Evolutionary conservation across 2,329 filamentous ascomycete species (phyloP), one percentile per base, ranked within the genome.

Genomic region (Talaromyces atroroseus): DNA sequence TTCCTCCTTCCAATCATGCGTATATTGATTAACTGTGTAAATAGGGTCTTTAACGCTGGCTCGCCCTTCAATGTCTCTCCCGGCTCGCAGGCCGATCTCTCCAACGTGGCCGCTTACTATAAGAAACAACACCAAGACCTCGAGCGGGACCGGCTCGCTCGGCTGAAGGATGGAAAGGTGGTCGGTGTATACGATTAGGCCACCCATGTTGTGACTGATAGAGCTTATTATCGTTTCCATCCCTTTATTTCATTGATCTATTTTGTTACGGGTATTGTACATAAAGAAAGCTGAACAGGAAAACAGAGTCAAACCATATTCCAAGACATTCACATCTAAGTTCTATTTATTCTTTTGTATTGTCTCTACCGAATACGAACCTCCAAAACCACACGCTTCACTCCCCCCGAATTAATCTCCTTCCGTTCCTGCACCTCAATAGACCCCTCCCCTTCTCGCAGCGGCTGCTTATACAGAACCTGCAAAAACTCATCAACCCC

Each of bases 31-130:
- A n/a, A n/a, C n/a, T n/a, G n/a, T n/a, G n/a, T n/a, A 10, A 58
- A 49, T 66, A 88, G 85, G 63, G 74, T 81, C 61, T 81, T 88
- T 73, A 87, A 87, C 67, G 71, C 74, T 21, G 80, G 82, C 52
- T 82, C 82, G 1, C 84, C 84, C 16, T 84, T 77, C 71, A 88
- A 88, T 66, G 80, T 87, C 55, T 73, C 79, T 32, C 82, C 85
- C 45, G 85, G 85, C 52, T 80, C 81, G 47, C 71, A 78, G 55
- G 80, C 79, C 49, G 80, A 85, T 65, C 74, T 88, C 63, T 80
- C 80, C 66, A 69, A 78, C 52, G 75, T 87, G 55, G 81, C 85
- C 58, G 80, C 78, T 29, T 83, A 87, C 72, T 88, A 86, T 68
- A 74, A 84, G 69, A 79, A 79, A 65, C 66, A 81, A 65, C 79